Conservation (phyloP, 768 basidiomycete species). For the Podaxis sp. region DNA sequence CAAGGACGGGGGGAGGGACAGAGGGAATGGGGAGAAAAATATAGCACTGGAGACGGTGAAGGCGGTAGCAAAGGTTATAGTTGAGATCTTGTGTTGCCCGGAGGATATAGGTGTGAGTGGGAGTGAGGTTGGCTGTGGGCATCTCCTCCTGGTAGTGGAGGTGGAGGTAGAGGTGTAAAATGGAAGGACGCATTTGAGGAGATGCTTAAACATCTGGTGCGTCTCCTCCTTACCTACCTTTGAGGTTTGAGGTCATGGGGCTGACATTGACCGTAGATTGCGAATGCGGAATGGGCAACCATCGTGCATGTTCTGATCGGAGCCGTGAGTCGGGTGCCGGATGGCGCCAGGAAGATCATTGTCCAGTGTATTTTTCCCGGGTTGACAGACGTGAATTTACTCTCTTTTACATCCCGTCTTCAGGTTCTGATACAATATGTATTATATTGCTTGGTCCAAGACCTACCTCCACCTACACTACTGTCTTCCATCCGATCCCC, state of each 20-base stretch:
- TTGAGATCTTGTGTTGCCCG: slow-evolving; percentile 33
- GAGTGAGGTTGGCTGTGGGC: slow-evolving; percentile 21
- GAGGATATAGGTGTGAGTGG: slow-evolving; percentile 1
- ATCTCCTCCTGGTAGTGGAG: background rate
- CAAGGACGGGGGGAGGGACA: slow-evolving; percentile 17
- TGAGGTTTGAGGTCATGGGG: too few species aligned
- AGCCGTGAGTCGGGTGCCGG: background rate
- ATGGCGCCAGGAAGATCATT: background rate
- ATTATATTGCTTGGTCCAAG: slow-evolving; percentile 49
- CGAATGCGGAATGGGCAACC: background rate
- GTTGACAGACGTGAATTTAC: slow-evolving; percentile 18
- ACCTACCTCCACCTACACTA: slow-evolving; percentile 51
- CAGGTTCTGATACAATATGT: background rate
- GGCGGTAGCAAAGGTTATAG: slow-evolving; percentile 39
- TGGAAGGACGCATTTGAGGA: slow-evolving; percentile 25
- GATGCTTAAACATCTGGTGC: slow-evolving; percentile 23
- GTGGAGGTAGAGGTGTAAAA: background rate
- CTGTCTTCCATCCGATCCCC: slow-evolving; percentile 15
- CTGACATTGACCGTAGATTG: background rate
- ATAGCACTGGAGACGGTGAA: slow-evolving; percentile 34
- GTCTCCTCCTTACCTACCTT: slow-evolving; percentile 2
- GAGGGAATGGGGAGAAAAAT: background rate
- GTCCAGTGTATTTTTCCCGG: background rate
- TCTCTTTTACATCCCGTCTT: slow-evolving; percentile 25
- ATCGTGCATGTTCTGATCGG: background rate